phyloP scores from a whole-genome alignment of 768 basidiomycete genomes.

The Suillus cothurnatus region DNA sequence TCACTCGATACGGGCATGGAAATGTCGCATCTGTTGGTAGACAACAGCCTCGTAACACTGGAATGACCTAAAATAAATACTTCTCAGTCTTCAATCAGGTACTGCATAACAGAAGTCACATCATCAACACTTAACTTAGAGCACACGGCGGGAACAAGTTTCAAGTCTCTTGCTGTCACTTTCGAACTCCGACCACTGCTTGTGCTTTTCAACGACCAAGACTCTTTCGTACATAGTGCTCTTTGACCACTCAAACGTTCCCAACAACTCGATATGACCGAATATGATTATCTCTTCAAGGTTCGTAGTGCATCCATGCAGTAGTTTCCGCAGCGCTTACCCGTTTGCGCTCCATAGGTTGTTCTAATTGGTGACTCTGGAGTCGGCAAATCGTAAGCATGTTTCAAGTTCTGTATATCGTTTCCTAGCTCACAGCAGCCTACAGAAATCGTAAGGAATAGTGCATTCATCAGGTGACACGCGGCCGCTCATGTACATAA shows the following conservation, averaged over 20 bases:
- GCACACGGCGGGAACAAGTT: neutral
- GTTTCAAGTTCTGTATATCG: conserved; percentile 11
- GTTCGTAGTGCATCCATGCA: conserved; percentile 42
- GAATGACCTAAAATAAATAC: neutral
- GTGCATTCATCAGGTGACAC: neutral
- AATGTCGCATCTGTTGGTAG: neutral
- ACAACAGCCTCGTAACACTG: neutral
- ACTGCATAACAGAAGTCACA: neutral
- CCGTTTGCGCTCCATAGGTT: conserved; percentile 55
- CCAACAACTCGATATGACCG: conserved; percentile 59
- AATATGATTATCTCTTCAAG: conserved; percentile 99
- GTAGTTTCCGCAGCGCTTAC: neutral
- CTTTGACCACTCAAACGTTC: conserved; percentile 14
- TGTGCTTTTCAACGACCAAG: conserved; percentile 12
- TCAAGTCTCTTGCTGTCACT: neutral
- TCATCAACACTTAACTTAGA: neutral
- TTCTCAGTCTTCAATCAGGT: neutral
- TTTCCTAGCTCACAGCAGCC: conserved; percentile 5
- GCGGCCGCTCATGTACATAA: conserved; percentile 12
- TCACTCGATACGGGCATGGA: neutral
- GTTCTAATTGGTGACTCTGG: conserved; percentile 99
- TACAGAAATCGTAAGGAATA: conserved; percentile 37
- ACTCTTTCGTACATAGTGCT: conserved; percentile 9
- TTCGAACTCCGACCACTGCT: conserved; percentile 34
- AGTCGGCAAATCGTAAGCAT: conserved; percentile 97